Evolutionary conservation across 805 yeast genomes (phyloP), one percentile per base, ranked within the genome.

Genomic region (Candida germanica): DNA sequence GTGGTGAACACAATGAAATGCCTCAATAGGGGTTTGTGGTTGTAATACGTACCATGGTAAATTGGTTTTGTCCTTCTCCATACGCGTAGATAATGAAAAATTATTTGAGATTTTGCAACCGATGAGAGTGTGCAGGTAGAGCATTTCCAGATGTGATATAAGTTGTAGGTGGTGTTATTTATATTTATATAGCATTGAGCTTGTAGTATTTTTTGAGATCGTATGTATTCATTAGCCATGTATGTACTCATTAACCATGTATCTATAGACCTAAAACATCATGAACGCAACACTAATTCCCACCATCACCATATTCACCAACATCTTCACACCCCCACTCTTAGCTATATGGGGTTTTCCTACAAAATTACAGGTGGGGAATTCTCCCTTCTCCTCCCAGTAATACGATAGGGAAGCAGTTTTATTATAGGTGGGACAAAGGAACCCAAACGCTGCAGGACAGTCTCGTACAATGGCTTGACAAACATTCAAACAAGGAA

Each of bases 401-500:
- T 50, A 69, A 50, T 76, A 76, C 32, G 79, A 73, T 24, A 50
- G 31, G 6, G 40, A 39, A 12, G 69, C 59, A 3, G 67, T 44
- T 0, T 53, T 50, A 23, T 66, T 64, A 8, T 40, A 34, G 1
- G 40, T 48, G 0, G 98, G 98, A 49, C 98, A 93, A 11, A 58
- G 50, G 55, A 91, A 88, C 2, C 77, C 79, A 50, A 91, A 78
- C 20, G 64, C 77, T 0, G 88, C 59, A 1, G 96, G 96, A 55
- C 98, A 91, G 54, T 84, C 83, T 33, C 87, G 71, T 2, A 83
- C 93, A 6, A 93, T 75, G 5, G 79, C 73, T 43, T 84, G 68
- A 58, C 98, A 93, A 43, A 82, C 73, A 50, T 84, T 80, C 33
- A 83, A 71, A 54, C 98, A 91, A 0, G 98, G 98, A 39, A 87